Evolutionary conservation across 257 asterid species (phyloP), one percentile per base, ranked within the genome.

Genomic region (Solanum phureja): DNA sequence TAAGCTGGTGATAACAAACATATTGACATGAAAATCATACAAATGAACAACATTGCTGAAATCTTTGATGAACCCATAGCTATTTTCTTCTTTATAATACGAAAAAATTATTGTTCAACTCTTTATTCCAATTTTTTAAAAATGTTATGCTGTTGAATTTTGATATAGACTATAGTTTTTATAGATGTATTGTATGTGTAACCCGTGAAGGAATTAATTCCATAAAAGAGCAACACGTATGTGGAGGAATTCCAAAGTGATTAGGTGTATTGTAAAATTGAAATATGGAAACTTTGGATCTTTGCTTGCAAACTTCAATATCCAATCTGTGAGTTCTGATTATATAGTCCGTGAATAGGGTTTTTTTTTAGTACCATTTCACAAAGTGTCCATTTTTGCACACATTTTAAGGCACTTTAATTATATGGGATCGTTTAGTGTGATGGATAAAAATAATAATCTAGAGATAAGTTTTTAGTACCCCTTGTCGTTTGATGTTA

Each of bases 11-110:
- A 91, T 40, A 96, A 94, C 87, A 91, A 72, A n/a, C 92, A 38
- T 8, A 89, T 88, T 14, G 94, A 68, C 95, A 91, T 92, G 94
- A 88, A 92, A 37, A 92, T 35, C 94, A 95, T 91, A 94, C 90
- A 93, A 18, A 88, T 85, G 58, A 92, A 92, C 89, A 93, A 87
- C 68, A 91, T 74, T 37, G 96, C 93, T 72, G 60, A 85, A 34
- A 90, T n/a, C 90, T 91, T 95, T 27, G 90, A 44, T 23, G 90
- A 44, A 90, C 90, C 94, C 96, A 94, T 92, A 23, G 31, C 31
- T n/a, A 58, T 58, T 62, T n/a, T 9, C 12, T n/a, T 62, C 2
- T 62, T 23, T 4, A 4, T 23, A 3, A 62, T n/a, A 62, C 31
- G 0, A 62, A 23, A 62, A 62, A 0, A 62, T 1, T 62, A 62